phyloP scores from a whole-genome alignment of 352 stramenopile genomes.

The Phytophthora uliginosa region DNA sequence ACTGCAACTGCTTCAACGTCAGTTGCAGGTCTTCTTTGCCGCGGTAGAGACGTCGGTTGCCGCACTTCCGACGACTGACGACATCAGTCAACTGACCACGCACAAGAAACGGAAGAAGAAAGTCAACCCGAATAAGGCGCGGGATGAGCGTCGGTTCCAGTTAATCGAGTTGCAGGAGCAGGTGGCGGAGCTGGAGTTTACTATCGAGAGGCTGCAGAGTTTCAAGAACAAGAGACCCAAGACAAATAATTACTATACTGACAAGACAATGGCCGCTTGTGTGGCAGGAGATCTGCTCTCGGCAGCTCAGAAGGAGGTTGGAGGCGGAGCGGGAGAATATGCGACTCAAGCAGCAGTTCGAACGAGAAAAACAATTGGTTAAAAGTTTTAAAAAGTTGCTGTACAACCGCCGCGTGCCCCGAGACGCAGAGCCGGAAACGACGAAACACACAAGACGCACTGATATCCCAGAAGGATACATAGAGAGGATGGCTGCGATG shows the following conservation, averaged over 20 bases:
- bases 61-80: neutral
- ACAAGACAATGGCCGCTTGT: constrained; percentile 10
- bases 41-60: neutral
- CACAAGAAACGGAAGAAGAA: constrained; percentile 32
- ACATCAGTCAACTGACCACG: neutral
- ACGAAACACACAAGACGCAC: constrained; percentile 27
- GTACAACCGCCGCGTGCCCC: constrained; percentile 11
- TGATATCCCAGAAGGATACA: constrained; percentile 22
- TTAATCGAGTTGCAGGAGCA: constrained; percentile 27
- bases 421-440: constrained; percentile 2
- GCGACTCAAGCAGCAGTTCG: constrained; percentile 36
- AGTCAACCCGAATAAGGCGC: constrained; percentile 41
- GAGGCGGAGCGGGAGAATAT: constrained; percentile 41
- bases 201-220: constrained; percentile 19
- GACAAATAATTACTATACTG: neutral
- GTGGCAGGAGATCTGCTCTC: constrained; percentile 40
- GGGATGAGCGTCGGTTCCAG: constrained; percentile 36
- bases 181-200: constrained; percentile 27
- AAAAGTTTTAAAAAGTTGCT: constrained; percentile 40
- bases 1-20: constrained; percentile 26
- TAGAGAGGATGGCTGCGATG: constrained; percentile 29
- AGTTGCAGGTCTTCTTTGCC: constrained; percentile 22
- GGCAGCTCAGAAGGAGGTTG: constrained; percentile 22
- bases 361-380: constrained; percentile 38
- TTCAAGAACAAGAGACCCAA: constrained; percentile 11